Conservation (phyloP, 805 yeast genomes). For the Barnettozyma siamensis region DNA sequence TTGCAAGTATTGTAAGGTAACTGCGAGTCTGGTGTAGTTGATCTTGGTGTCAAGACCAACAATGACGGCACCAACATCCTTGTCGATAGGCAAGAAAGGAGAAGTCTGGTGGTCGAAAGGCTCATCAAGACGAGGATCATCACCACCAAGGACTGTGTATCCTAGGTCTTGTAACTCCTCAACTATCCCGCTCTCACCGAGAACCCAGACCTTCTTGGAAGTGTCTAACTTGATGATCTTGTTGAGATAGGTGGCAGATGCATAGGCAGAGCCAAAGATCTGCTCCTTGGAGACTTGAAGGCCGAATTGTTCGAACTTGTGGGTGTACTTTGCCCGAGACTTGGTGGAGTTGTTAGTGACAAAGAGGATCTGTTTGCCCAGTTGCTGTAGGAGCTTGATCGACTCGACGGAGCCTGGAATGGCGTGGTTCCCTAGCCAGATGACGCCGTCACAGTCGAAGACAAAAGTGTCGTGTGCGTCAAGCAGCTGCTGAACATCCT, state of each 20-base stretch:
- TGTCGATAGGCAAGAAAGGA: conserved; percentile 55
- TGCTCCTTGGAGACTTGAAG: conserved; percentile 47
- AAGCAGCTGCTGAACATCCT: conserved; percentile 49
- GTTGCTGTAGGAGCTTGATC: conserved; percentile 44
- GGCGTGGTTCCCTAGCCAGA: conserved; percentile 84
- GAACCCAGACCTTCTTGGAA: conserved; percentile 76
- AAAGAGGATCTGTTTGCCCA: conserved; percentile 69
- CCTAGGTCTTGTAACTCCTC: conserved; percentile 75
- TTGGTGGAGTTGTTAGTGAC: conserved; percentile 96
- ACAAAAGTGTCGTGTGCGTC: conserved; percentile 74
- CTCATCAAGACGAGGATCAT: conserved; percentile 54
- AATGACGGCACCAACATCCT: conserved; percentile 77
- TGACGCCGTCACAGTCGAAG: conserved; percentile 96
- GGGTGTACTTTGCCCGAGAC: conserved; percentile 69
- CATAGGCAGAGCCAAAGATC: conserved; percentile 88
- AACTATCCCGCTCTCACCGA: conserved; percentile 85
- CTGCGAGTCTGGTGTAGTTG: conserved; percentile 77
- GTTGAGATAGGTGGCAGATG: conserved; percentile 80
- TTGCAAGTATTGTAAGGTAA: conserved; percentile 76
- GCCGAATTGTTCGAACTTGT: conserved; percentile 62
- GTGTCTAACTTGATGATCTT: conserved; percentile 71
- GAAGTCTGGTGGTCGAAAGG: conserved; percentile 52
- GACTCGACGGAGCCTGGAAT: conserved; percentile 80
- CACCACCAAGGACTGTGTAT: conserved; percentile 74
- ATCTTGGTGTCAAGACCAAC: conserved; percentile 77